Evolutionary conservation across 768 basidiomycete species (phyloP), one percentile per base, ranked within the genome.

Genomic region (Boletus tomentosulus): DNA sequence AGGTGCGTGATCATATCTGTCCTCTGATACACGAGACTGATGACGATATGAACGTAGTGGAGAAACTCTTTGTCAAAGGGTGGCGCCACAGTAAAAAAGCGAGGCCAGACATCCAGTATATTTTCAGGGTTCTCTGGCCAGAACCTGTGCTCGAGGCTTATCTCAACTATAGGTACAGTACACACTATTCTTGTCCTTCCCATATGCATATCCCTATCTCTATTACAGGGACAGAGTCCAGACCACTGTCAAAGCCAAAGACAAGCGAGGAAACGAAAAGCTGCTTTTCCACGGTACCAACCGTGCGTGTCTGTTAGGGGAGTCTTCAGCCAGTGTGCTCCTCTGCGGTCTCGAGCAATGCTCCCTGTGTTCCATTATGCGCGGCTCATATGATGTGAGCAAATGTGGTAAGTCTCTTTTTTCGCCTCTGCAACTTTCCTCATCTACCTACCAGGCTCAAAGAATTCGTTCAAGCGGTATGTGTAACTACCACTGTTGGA

Each of bases 221-320:
- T 54, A 13, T 37, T 55, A 3, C 48, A 72, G 68, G 46, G 55
- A 58, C 33, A 55, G 39, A 51, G 70, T 73, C 47, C 62, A 73
- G 61, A 37, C 39, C 49, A 44, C 54, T 42, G 12, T 72, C 47
- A 60, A 50, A 53, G 62, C 60, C 33, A 65, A 54, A 45, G 65
- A 68, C 35, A 65, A 65, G 43, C 59, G 62, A 48, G 76, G 74
- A 37, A 80, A 81, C 57, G 85, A 86, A 65, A 77, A 77, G 57
- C 68, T 85, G 2, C 74, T 85, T 27, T 87, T 86, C 61, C 85
- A 87, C 65, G 85, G 85, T n/a, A 87, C 84, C 13, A 80, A 76
- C 49, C 76, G 84, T 48, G 71, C 67, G 9, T 87, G 85, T 59
- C 64, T 75, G 4, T 57, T 87, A 8, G 85, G 75, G n/a, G 85